Base-by-base conservation (phyloP, 2,329 filamentous ascomycete species). In the Penicillium sp. region DNA sequence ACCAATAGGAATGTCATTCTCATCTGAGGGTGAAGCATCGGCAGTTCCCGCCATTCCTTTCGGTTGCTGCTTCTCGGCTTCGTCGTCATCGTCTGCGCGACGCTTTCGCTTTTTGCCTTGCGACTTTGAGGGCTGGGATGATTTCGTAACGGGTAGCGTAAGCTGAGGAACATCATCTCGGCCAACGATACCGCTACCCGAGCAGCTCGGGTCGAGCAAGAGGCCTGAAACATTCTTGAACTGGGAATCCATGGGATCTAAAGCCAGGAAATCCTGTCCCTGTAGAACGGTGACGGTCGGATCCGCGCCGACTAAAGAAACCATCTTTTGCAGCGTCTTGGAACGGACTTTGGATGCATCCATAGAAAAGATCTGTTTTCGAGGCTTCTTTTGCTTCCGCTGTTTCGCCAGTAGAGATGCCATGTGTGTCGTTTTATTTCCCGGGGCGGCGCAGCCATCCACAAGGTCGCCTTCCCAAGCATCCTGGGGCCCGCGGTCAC, bases 351-450 rank as follows among this genome's bases (percentile, higher is more conserved):
- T 56, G 0, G 71, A 73, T 5, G 70, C 68, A 52, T 74, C 69
- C 61, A 72, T 68, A 8, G 69, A 72, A 31, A 66, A 67, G 20
- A 98, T 84, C 42, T 75, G 71, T 13, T 59, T 37, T 37, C 39
- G 27, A 59, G 53, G 15, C 25, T 47, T 46, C 51, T 56, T 27
- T 60, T 67, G 18, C 64, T 66, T 52, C 9, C 49, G 33, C 6
- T 52, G 49, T 46, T 60, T 59, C 3, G 65, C 66, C 2, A 93
- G 64, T 4, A 96, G 81, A 1, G 89, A 87, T 0, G 91, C 90
- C 41, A 95, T 73, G 68, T 97, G 93, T 6, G 92, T 97, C 1
- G 93, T 97, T 72, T 98, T 98, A 70, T 98, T 98, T 5, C 93
- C 93, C 1, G 93, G 93, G 0, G 93, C 93, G 0, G 93, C 89